A percentile compares a stretch with the other conserved stretches of the same genome.
Evolutionary conservation across 768 basidiomycete species (phyloP).

Genomic region (Cystobasidium ongulense): DNA sequence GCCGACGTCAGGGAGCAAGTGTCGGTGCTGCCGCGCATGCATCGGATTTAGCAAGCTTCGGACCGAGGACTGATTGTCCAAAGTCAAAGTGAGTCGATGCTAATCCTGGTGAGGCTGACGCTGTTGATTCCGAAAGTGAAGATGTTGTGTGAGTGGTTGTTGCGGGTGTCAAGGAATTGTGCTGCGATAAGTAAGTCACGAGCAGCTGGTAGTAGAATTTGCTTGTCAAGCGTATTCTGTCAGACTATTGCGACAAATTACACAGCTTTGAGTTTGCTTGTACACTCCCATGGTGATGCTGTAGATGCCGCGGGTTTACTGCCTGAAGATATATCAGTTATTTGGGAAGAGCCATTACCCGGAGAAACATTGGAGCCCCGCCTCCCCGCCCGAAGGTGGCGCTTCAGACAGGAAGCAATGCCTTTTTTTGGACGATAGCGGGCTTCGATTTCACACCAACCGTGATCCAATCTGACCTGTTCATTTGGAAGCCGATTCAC

Average conservation of each 20-base stretch:
- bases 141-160: neutral
- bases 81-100: slow-evolving; percentile 24
- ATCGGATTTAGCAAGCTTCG: neutral
- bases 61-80: neutral
- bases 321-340: no score
- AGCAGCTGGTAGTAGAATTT: neutral
- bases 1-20: neutral
- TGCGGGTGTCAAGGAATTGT: neutral
- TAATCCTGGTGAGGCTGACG: neutral
- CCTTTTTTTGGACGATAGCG: no score
- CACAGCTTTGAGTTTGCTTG: slow-evolving; percentile 30
- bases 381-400: no score
- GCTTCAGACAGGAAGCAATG: no score
- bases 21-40: neutral
- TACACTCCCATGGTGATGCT: no score
- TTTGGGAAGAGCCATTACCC: no score
- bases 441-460: no score
- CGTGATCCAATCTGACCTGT: no score
- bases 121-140: neutral
- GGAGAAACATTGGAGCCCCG: no score
- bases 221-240: neutral
- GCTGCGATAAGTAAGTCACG: slow-evolving; percentile 6
- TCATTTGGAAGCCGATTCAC: no score
- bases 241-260: no score
- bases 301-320: no score